These are phyloP conservation scores for Pseudogymnoascus sp. DNA, from an alignment of 2,329 filamentous ascomycete genomes.

Conservation along the genomic window DNA sequence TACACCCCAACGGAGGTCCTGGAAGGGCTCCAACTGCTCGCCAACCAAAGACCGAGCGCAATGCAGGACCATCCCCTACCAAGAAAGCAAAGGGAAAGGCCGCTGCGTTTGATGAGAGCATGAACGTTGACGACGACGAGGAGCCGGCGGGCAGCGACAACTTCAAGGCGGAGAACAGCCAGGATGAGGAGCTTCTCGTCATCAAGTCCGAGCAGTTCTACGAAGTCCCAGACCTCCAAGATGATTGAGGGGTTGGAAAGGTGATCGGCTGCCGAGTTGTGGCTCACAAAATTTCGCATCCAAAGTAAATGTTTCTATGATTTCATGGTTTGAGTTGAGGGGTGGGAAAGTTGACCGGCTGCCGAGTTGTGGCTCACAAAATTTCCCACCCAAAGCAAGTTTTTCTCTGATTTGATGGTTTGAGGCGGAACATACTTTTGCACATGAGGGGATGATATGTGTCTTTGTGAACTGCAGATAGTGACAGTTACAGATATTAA, in stretches of 20 bases:
- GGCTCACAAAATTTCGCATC: not conserved
- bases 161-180: not conserved
- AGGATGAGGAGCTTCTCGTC: not conserved
- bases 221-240: not conserved
- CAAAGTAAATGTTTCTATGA: not conserved
- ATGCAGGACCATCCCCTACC: conserved; percentile 19
- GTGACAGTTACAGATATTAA: not conserved
- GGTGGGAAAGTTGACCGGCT: not conserved
- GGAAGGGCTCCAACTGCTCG: conserved; percentile 23
- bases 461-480: not conserved
- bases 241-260: not conserved
- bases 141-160: conserved; percentile 6
- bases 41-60: conserved; percentile 18
- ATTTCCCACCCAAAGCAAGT: not conserved
- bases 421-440: not conserved
- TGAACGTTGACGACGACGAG: conserved; percentile 13
- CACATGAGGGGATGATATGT: not conserved
- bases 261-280: not conserved
- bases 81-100: conserved; percentile 24
- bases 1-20: conserved; percentile 30
- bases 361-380: not conserved
- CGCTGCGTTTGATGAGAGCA: conserved; percentile 21
- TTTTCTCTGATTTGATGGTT: not conserved
- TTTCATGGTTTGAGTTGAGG: not conserved
- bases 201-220: conserved; percentile 7